Base-by-base conservation (phyloP, 2,329 filamentous ascomycete species). In the Aurifilum marmelostoma region DNA sequence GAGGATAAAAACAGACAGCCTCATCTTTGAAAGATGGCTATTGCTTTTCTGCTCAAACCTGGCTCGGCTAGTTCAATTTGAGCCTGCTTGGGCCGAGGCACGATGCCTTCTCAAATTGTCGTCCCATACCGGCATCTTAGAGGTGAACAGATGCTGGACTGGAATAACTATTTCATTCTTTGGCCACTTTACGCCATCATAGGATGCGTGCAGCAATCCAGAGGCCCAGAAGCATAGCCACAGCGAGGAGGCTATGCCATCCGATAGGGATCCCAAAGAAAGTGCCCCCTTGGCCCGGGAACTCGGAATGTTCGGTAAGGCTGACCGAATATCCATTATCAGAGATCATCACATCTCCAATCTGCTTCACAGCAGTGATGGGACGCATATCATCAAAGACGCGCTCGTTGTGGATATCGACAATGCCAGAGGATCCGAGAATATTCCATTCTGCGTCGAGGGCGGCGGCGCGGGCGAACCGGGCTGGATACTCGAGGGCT, bases 391-490 rank as follows among this genome's bases (percentile, higher is more conserved):
- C 59, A 12, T n/a, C 50, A 34, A 63, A 29, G 7, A 67, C 60
- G 1, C 27, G 37, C 52, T 59, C 66, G 21, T 47, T 32, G 16
- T 50, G 43, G 18, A 64, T n/a, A 29, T 67, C 61, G 18, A 64
- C 66, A 29, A 67, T 64, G 39, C 66, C 66, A 18, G 66, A 67
- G 18, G 66, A 67, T 6, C 61, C 66, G 9, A 67, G 52, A 14
- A 64, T 64, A 16, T 50, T 59, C 60, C 62, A 50, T 1, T 67
- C 24, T 24, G 66, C 59, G 29, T 58, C 59, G 29, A 67, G 66
- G 24, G 66, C 66, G 8, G 66, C 66, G 50, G 50, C 66, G 7
- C 66, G 66, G 9, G 50, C 50, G 29, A 63, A 67, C 2, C n/a
- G 24, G 50, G 60, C 61, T 14, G 60, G 66, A n/a, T 43, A 63